A percentile compares a stretch with the other conserved stretches of the same genome.
Evolutionary conservation across 805 yeast genomes (phyloP).

Genomic region (Peterozyma xylosa): DNA sequence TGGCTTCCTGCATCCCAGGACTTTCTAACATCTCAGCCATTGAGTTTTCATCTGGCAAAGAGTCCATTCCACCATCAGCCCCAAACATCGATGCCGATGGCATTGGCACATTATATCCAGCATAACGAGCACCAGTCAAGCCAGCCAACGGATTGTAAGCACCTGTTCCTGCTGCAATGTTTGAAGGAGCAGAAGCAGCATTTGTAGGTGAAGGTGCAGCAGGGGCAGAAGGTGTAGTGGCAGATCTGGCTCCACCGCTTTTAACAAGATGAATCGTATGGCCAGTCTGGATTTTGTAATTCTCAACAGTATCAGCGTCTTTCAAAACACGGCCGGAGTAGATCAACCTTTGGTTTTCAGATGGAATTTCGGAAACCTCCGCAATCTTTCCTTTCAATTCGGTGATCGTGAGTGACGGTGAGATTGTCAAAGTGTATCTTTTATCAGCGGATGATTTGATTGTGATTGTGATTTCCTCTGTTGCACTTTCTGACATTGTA

Average conservation of each 20-base stretch:
- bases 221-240: conserved; percentile 17
- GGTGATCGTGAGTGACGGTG: conserved; percentile 46
- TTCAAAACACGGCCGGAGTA: conserved; percentile 92
- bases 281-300: conserved; percentile 78
- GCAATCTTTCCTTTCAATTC: conserved; percentile 65
- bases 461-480: conserved; percentile 20
- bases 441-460: conserved; percentile 60
- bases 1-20: conserved; percentile 75
- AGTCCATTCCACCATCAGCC: conserved; percentile 88
- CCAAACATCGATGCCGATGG: conserved; percentile 89
- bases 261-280: conserved; percentile 87
- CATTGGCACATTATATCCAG: conserved; percentile 76
- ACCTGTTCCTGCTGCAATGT: conserved; percentile 81
- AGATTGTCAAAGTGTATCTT: conserved; percentile 60
- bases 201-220: conserved; percentile 17
- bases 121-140: conserved; percentile 91
- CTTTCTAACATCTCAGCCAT: conserved; percentile 66
- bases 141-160: conserved; percentile 88
- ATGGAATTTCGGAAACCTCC: conserved; percentile 55
- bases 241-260: conserved; percentile 46
- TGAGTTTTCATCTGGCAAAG: conserved; percentile 70
- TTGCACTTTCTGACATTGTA: neutral
- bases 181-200: conserved; percentile 41
- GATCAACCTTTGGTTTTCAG: conserved; percentile 78
- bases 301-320: conserved; percentile 65